These are phyloP conservation scores for Arthrinium puccinioides DNA, from an alignment of 2,329 filamentous ascomycete genomes.

Conservation along the genomic window DNA sequence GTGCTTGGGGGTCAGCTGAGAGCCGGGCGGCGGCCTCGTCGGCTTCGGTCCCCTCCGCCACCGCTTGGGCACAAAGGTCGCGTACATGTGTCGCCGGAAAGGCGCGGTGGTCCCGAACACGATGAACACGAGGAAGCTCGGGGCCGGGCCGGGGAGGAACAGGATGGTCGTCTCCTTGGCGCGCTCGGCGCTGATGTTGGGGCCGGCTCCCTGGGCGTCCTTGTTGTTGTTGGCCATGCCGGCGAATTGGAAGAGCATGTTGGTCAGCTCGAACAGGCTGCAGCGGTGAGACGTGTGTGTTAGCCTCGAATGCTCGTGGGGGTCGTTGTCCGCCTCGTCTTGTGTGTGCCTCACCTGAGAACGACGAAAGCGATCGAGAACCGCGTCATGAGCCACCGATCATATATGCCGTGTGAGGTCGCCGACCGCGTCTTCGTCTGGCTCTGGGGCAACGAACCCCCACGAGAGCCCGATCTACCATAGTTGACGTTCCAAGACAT, in stretches of 20 bases:
- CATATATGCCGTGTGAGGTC: constrained; percentile 27
- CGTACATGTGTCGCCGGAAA: constrained; percentile 20
- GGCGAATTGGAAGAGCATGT: constrained; percentile 15
- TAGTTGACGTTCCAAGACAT: constrained; percentile 23
- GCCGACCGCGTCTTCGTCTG: constrained; percentile 6
- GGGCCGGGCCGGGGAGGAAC: constrained; percentile 30
- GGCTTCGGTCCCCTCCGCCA: constrained; percentile 5
- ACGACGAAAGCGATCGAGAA: constrained; percentile 36
- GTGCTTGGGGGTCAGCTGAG: constrained; percentile 5
- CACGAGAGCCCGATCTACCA: constrained; percentile 8
- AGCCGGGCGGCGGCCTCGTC: not conserved
- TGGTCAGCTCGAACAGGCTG: constrained; percentile 29
- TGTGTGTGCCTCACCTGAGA: constrained; percentile 29
- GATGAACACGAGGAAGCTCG: constrained; percentile 27
- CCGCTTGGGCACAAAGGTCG: constrained; percentile 12
- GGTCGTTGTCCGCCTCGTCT: too few relatives aligned
- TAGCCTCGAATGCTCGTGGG: too few relatives aligned
- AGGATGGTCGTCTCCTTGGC: constrained; percentile 24
- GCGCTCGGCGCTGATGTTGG: constrained; percentile 24
- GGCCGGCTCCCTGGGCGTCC: constrained; percentile 17
- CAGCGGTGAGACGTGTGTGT: too few relatives aligned
- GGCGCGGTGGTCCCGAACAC: constrained; percentile 34
- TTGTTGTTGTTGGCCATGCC: constrained; percentile 20
- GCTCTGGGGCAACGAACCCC: constrained; percentile 4
- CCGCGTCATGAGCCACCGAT: constrained; percentile 35